Evolutionary conservation across 2,329 filamentous ascomycete genomes (phyloP).

Genomic region (Trichoderma aggressivum): DNA sequence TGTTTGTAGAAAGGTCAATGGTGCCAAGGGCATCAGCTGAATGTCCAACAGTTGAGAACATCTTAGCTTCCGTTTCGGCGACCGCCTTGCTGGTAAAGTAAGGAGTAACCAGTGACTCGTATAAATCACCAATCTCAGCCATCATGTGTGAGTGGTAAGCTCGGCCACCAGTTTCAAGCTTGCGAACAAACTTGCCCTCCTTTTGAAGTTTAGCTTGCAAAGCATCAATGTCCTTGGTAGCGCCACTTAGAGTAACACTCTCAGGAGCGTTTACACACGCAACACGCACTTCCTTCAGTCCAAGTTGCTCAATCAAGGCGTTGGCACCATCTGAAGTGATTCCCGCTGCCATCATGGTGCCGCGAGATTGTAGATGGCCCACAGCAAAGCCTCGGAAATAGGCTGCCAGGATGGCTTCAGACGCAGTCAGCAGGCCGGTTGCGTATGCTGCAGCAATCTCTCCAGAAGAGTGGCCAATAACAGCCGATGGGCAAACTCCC

Average conservation of each 20-base stretch:
- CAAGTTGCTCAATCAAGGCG: neutral
- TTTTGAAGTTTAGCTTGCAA: conserved; percentile 13
- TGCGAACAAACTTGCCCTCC: conserved; percentile 20
- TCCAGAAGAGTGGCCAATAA: conserved; percentile 6
- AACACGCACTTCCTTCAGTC: conserved; percentile 21
- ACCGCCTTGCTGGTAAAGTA: neutral
- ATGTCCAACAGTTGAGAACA: conserved; percentile 18
- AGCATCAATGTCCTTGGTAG: conserved; percentile 20
- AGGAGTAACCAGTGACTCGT: conserved; percentile 11
- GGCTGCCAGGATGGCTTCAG: neutral
- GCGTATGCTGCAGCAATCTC: conserved; percentile 7
- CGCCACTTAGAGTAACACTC: conserved; percentile 26
- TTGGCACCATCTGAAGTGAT: neutral
- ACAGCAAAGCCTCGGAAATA: conserved; percentile 12
- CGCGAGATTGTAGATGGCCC: conserved; percentile 2
- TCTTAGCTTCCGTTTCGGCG: neutral
- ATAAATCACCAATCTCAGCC: conserved; percentile 8
- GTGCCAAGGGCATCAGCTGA: neutral
- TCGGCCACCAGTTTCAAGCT: conserved; percentile 21
- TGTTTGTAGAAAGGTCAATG: conserved; percentile 12
- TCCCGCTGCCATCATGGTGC: conserved; percentile 8
- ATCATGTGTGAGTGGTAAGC: conserved; percentile 27
- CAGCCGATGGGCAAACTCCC: neutral
- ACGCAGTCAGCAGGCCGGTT: neutral
- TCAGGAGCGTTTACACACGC: conserved; percentile 27